These are phyloP conservation scores for Agastache rugosa DNA, from an alignment of 257 asterid genomes.

Conservation along the genomic window DNA sequence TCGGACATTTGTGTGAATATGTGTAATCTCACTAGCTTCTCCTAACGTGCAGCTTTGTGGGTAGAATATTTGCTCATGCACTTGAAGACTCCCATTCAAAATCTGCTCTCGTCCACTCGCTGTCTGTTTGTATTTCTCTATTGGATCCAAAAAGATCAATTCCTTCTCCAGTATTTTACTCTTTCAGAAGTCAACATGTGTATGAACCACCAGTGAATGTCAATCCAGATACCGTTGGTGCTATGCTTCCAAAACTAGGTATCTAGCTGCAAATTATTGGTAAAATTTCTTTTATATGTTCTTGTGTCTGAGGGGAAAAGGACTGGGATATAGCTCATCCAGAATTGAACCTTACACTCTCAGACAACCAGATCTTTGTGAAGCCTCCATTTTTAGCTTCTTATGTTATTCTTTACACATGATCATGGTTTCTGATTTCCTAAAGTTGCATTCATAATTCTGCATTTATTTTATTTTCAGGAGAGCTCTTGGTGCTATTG, in stretches of 20 bases:
- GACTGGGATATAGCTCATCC: not conserved
- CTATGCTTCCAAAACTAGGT: constrained; percentile 99
- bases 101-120: constrained; percentile 85
- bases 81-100: constrained; percentile 81
- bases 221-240: constrained; percentile 84
- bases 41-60: constrained; percentile 72
- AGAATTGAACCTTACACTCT: constrained; percentile 1
- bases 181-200: constrained; percentile 80
- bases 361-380: constrained; percentile 15
- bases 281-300: constrained; percentile 9
- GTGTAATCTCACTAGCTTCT: constrained; percentile 29
- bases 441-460: constrained; percentile 27
- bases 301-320: constrained; percentile 12
- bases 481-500: constrained; percentile 76
- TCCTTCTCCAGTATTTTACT: constrained; percentile 71
- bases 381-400: constrained; percentile 15
- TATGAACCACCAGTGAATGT: constrained; percentile 77
- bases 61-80: constrained; percentile 86
- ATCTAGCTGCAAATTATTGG: constrained; percentile 24
- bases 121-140: constrained; percentile 87
- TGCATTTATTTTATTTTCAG: constrained; percentile 50
- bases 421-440: constrained; percentile 17
- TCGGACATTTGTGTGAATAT: constrained; percentile 24
- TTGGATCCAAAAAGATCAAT: constrained; percentile 92
- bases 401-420: constrained; percentile 6